These are phyloP conservation scores for Penicillium steckii DNA, from an alignment of 495 filamentous ascomycete genomes.

Conservation along the genomic window DNA sequence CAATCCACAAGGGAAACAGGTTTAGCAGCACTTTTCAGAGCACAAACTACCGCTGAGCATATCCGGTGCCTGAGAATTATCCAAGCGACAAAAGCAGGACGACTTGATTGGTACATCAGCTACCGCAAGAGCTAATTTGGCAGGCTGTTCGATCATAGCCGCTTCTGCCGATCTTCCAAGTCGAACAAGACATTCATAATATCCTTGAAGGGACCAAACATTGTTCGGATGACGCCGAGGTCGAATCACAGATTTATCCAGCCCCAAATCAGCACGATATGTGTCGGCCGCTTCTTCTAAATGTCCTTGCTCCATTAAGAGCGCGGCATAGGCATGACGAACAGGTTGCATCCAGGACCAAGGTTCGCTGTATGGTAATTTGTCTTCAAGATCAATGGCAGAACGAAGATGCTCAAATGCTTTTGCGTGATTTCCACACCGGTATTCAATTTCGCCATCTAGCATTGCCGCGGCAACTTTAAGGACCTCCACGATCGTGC, in stretches of 20 bases:
- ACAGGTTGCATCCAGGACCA: slow-evolving; percentile 69
- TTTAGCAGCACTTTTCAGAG: background rate
- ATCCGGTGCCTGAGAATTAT: slow-evolving; percentile 9
- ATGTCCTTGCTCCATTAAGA: slow-evolving; percentile 57
- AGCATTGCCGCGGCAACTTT: slow-evolving; percentile 56
- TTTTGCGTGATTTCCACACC: slow-evolving; percentile 45
- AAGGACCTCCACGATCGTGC: slow-evolving; percentile 54
- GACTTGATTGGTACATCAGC: slow-evolving; percentile 56
- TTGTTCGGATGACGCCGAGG: slow-evolving; percentile 61
- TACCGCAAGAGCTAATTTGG: slow-evolving; percentile 47
- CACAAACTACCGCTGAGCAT: background rate
- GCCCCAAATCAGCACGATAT: slow-evolving; percentile 59
- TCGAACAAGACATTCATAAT: slow-evolving; percentile 57
- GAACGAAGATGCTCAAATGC: slow-evolving; percentile 50
- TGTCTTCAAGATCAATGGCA: slow-evolving; percentile 49
- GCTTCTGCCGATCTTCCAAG: slow-evolving; percentile 49
- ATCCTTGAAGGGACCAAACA: slow-evolving; percentile 64
- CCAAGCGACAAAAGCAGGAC: slow-evolving; percentile 58
- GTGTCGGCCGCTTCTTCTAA: slow-evolving; percentile 50
- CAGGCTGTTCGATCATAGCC: slow-evolving; percentile 41
- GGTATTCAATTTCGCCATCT: slow-evolving; percentile 64
- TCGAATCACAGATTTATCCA: slow-evolving; percentile 51
- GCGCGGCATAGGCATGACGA: slow-evolving; percentile 60
- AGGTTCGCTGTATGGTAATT: slow-evolving; percentile 60
- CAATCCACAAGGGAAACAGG: too few species aligned